Conservation (phyloP, 805 yeast species). For the Jamesozyma jinghongensis region DNA sequence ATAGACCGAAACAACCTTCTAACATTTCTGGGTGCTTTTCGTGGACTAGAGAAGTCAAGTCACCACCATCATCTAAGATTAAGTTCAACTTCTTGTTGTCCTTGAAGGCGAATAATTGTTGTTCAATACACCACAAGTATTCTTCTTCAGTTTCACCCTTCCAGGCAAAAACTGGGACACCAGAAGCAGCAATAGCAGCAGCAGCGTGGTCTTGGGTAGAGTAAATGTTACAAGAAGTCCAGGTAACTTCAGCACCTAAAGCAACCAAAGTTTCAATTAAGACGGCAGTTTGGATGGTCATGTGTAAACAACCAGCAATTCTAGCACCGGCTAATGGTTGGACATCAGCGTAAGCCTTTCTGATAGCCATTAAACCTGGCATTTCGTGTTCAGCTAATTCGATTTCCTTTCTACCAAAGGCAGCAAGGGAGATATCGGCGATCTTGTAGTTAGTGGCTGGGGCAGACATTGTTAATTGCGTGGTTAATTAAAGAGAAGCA, state of each 20-base stretch:
- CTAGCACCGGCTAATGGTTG: slow-evolving; percentile 98
- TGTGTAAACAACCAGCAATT: slow-evolving; percentile 98
- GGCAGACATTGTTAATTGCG: slow-evolving; percentile 37
- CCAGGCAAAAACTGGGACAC: slow-evolving; percentile 99
- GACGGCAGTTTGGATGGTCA: slow-evolving; percentile 99
- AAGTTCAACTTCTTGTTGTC: slow-evolving; percentile 90
- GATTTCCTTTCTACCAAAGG: slow-evolving; percentile 99
- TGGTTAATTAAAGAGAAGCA: not conserved
- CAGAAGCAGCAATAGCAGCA: slow-evolving; percentile 98
- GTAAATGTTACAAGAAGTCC: slow-evolving; percentile 99
- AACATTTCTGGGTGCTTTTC: slow-evolving; percentile 97
- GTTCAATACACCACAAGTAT: slow-evolving; percentile 98
- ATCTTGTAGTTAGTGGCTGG: slow-evolving; percentile 79
- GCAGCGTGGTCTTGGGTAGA: slow-evolving; percentile 99
- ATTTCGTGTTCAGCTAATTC: slow-evolving; percentile 98
- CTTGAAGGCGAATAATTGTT: slow-evolving; percentile 96
- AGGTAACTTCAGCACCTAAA: slow-evolving; percentile 98
- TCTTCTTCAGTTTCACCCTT: slow-evolving; percentile 99
- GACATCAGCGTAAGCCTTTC: slow-evolving; percentile 79
- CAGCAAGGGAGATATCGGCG: slow-evolving; percentile 96
- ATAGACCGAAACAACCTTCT: slow-evolving; percentile 87
- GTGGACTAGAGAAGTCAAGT: slow-evolving; percentile 92
- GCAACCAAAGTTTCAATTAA: slow-evolving; percentile 95
- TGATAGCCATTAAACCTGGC: slow-evolving; percentile 99
- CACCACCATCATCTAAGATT: slow-evolving; percentile 99